Evolutionary conservation across 1,284 basidiomycete genomes (phyloP).

Genomic region (Xanthoconium separans): DNA sequence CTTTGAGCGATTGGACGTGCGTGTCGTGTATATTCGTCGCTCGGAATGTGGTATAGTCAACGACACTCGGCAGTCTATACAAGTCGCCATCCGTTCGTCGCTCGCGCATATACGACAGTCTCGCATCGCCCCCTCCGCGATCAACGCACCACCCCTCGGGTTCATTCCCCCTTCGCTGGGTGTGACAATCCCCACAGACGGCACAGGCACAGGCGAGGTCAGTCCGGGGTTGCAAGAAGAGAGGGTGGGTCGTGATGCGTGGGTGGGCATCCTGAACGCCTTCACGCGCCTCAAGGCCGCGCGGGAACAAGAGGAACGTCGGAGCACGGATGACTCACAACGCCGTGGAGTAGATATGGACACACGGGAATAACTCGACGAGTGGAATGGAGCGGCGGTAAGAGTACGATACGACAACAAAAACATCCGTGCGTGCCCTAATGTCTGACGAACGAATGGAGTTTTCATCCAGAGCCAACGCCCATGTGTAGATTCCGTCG

Average conservation of each 20-base stretch:
- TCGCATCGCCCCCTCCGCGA: slow-evolving; percentile 79
- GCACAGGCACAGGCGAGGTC: slow-evolving; percentile 30
- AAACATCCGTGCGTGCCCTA: neutral
- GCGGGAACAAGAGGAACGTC: slow-evolving; percentile 31
- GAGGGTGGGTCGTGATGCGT: slow-evolving; percentile 70
- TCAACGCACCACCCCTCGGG: slow-evolving; percentile 68
- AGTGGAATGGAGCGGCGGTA: slow-evolving; percentile 5
- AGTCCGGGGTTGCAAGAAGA: slow-evolving; percentile 74
- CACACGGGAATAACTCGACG: slow-evolving; percentile 19
- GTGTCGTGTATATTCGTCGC: slow-evolving; percentile 24
- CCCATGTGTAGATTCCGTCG: slow-evolving; percentile 9
- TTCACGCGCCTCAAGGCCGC: slow-evolving; percentile 59
- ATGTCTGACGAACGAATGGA: neutral
- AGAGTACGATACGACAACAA: slow-evolving; percentile 3
- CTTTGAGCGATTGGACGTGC: slow-evolving; percentile 76
- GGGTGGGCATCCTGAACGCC: slow-evolving; percentile 68
- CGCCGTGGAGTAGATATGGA: slow-evolving; percentile 17
- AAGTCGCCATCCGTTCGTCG: slow-evolving; percentile 70
- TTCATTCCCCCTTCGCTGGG: slow-evolving; percentile 76
- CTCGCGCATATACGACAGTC: slow-evolving; percentile 77
- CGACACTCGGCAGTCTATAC: slow-evolving; percentile 53
- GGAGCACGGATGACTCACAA: slow-evolving; percentile 7
- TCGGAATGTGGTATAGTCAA: neutral
- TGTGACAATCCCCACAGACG: slow-evolving; percentile 62
- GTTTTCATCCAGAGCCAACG: neutral